phyloP scores from a whole-genome alignment of 495 filamentous ascomycete species.

The Tuber magnatum region DNA sequence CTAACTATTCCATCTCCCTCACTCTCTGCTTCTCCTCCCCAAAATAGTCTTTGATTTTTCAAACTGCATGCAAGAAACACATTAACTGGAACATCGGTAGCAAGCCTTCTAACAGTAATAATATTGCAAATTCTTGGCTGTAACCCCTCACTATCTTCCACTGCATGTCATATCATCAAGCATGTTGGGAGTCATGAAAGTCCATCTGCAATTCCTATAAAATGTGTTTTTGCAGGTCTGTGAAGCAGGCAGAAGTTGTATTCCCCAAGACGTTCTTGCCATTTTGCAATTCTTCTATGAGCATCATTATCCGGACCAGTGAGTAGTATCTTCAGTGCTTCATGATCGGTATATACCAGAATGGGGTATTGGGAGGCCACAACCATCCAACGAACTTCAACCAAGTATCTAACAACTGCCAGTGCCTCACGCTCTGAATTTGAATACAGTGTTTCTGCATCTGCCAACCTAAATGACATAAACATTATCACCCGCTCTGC shows the following conservation, averaged over 20 bases:
- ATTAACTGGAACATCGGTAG: background rate
- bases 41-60: too few species aligned
- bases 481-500: constrained; percentile 1
- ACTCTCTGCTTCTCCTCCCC: too few species aligned
- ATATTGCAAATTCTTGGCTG: background rate
- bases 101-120: background rate
- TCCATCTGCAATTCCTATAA: background rate
- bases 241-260: background rate
- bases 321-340: background rate
- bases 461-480: constrained; percentile 3
- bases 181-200: background rate
- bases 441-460: background rate
- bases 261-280: background rate
- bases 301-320: background rate
- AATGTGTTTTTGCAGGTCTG: background rate
- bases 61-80: background rate
- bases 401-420: background rate
- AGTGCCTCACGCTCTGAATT: background rate
- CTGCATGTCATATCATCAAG: background rate
- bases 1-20: too few species aligned
- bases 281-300: background rate
- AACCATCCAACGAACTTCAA: background rate
- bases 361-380: background rate
- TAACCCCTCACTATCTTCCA: too few species aligned
- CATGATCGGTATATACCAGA: background rate